Evolutionary conservation across 2,329 filamentous ascomycete species (phyloP).

Genomic region (Metarhizium humberi): DNA sequence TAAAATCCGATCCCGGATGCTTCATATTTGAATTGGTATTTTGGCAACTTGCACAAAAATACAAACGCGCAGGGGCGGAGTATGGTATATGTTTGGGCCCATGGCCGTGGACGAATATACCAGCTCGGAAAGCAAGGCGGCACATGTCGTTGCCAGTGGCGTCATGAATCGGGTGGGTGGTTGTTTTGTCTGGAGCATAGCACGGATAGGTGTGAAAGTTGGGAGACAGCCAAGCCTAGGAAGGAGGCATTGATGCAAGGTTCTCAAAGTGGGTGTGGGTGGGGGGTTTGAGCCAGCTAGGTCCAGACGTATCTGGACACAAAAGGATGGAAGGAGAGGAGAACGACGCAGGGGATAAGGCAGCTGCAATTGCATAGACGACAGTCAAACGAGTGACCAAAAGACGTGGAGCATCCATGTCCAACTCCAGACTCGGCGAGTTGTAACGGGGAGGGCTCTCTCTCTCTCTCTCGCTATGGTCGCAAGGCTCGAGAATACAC

Average conservation of each 20-base stretch:
- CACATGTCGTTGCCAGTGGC: constrained; percentile 5
- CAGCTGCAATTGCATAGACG: too few species aligned
- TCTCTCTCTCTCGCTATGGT: too few species aligned
- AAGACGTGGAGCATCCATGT: too few species aligned
- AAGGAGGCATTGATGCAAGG: constrained; percentile 5
- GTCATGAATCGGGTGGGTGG: constrained; percentile 12
- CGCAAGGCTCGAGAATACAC: too few species aligned
- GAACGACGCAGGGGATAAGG: constrained; percentile 3
- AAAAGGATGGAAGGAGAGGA: constrained; percentile 1
- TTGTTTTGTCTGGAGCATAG: constrained; percentile 8
- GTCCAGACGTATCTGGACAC: constrained; percentile 4
- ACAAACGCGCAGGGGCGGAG: too few species aligned
- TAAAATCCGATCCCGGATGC: not conserved
- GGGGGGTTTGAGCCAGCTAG: constrained; percentile 3
- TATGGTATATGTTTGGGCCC: not conserved
- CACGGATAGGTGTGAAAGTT: not conserved
- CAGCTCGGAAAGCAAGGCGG: not conserved
- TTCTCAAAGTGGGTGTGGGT: constrained; percentile 4
- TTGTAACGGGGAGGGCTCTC: too few species aligned
- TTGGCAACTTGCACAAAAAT: not conserved
- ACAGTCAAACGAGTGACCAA: too few species aligned
- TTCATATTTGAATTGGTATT: not conserved
- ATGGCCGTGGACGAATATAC: not conserved
- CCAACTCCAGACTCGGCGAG: too few species aligned
- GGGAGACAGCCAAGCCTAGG: not conserved